Evolutionary conservation across 352 stramenopile genomes (phyloP).

Genomic region (Halophytophthora batemanensis): DNA sequence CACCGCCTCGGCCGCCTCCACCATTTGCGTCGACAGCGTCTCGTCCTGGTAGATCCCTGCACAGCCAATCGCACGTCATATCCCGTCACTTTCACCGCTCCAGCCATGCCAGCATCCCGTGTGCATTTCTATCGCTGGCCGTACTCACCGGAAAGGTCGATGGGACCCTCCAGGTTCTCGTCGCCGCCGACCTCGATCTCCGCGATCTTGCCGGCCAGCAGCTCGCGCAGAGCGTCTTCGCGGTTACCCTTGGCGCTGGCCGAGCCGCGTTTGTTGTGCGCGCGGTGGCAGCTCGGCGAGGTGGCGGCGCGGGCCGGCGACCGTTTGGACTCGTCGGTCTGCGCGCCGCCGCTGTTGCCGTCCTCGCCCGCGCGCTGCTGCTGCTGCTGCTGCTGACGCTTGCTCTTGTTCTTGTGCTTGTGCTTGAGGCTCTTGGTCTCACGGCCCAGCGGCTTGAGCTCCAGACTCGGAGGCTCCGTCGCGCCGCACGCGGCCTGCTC

Average conservation of each 20-base stretch:
- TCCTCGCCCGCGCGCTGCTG: no score
- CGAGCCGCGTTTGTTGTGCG: slow-evolving; percentile 18
- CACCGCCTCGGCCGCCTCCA: slow-evolving; percentile 37
- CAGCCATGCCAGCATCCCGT: no score
- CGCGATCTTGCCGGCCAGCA: slow-evolving; percentile 81
- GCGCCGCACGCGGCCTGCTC: slow-evolving; percentile 11
- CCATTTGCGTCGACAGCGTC: slow-evolving; percentile 26
- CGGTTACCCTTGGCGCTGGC: slow-evolving; percentile 15
- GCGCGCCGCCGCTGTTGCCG: neutral
- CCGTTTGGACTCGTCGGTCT: slow-evolving; percentile 14
- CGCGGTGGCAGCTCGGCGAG: slow-evolving; percentile 25
- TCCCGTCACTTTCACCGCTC: no score
- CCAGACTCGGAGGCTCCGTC: slow-evolving; percentile 31
- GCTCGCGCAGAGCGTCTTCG: slow-evolving; percentile 68
- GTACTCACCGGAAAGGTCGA: slow-evolving; percentile 55
- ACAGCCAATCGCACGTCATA: neutral
- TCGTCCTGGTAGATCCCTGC: slow-evolving; percentile 71
- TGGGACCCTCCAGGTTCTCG: slow-evolving; percentile 70
- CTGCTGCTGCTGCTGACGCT: slow-evolving; percentile 29
- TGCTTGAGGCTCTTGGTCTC: slow-evolving; percentile 77
- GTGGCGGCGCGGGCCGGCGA: slow-evolving; percentile 19
- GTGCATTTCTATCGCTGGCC: no score
- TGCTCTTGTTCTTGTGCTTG: slow-evolving; percentile 86
- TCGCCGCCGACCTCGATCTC: slow-evolving; percentile 82
- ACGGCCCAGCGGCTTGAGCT: slow-evolving; percentile 60